A percentile compares a stretch with the other conserved stretches of the same genome.
phyloP scores from a whole-genome alignment of 768 basidiomycete genomes.

The Lyophyllum decastes region DNA sequence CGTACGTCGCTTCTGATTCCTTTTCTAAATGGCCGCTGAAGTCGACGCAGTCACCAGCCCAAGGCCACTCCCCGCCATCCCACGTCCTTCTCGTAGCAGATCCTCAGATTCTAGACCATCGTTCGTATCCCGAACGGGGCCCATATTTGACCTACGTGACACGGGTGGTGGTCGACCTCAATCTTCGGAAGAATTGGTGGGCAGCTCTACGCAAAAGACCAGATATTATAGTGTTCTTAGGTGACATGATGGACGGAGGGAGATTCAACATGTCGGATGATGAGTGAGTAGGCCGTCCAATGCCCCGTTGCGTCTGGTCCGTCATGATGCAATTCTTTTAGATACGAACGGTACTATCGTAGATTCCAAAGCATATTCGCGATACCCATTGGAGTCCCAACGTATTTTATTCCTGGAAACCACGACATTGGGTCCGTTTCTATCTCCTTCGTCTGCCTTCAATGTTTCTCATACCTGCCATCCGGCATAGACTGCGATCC shows the following conservation, averaged over 20 bases:
- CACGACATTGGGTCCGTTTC: constrained; percentile 79
- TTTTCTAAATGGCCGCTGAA: background rate
- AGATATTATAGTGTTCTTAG: constrained; percentile 78
- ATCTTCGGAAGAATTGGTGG: constrained; percentile 85
- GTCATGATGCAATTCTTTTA: constrained; percentile 28
- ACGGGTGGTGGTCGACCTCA: constrained; percentile 74
- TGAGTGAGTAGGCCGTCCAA: constrained; percentile 57
- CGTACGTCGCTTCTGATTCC: constrained; percentile 20
- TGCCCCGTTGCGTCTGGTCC: background rate
- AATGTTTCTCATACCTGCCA: background rate
- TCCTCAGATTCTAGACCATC: constrained; percentile 80
- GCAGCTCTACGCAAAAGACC: constrained; percentile 60
- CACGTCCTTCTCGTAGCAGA: constrained; percentile 86
- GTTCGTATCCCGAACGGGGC: constrained; percentile 68
- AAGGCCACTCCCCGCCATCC: constrained; percentile 12
- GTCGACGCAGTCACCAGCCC: background rate
- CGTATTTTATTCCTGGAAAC: constrained; percentile 85
- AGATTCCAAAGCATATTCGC: constrained; percentile 77
- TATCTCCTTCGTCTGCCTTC: background rate
- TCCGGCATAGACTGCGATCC: constrained; percentile 44
- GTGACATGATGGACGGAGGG: constrained; percentile 93
- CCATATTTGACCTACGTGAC: constrained; percentile 57
- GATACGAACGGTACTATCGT: constrained; percentile 70
- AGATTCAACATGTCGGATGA: constrained; percentile 58
- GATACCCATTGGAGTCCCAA: constrained; percentile 44